phyloP scores from a whole-genome alignment of 768 basidiomycete genomes.

The Hygrophorus pudorinus region DNA sequence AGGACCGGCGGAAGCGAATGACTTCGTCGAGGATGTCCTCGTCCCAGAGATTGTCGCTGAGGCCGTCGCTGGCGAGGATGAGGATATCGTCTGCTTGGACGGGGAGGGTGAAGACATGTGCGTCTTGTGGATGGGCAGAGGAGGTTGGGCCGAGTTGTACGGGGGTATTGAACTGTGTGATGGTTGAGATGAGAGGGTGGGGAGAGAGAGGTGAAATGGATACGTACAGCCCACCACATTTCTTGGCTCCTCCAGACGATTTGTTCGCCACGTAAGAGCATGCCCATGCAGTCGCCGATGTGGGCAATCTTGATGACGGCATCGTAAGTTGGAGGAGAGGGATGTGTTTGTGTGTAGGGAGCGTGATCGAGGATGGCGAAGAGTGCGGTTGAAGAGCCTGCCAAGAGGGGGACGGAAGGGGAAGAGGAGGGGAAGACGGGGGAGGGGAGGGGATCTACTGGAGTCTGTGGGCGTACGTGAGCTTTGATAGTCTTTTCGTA shows the following conservation, averaged over 20 bases:
- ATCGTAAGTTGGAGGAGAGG: conserved; percentile 3
- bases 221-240: conserved; percentile 80
- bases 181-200: neutral
- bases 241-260: conserved; percentile 84
- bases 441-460: conserved; percentile 7
- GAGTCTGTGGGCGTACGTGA: conserved; percentile 37
- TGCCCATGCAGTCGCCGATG: conserved; percentile 80
- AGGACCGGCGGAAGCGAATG: conserved; percentile 35
- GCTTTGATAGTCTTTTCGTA: conserved; percentile 57
- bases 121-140: conserved; percentile 32
- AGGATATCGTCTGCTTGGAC: conserved; percentile 67
- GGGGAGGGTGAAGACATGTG: conserved; percentile 60
- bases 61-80: conserved; percentile 72
- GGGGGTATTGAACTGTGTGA: conserved; percentile 35
- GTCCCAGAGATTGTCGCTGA: conserved; percentile 85
- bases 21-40: conserved; percentile 82
- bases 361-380: conserved; percentile 20
- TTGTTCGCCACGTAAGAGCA: conserved; percentile 69
- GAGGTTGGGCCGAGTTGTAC: conserved; percentile 30
- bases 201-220: conserved; percentile 1
- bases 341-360: conserved; percentile 21
- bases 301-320: conserved; percentile 70
- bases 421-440: conserved; percentile 6
- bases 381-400: conserved; percentile 48
- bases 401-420: conserved; percentile 9